phyloP scores from a whole-genome alignment of 345 rosid genomes.

The Garcia nutans region DNA sequence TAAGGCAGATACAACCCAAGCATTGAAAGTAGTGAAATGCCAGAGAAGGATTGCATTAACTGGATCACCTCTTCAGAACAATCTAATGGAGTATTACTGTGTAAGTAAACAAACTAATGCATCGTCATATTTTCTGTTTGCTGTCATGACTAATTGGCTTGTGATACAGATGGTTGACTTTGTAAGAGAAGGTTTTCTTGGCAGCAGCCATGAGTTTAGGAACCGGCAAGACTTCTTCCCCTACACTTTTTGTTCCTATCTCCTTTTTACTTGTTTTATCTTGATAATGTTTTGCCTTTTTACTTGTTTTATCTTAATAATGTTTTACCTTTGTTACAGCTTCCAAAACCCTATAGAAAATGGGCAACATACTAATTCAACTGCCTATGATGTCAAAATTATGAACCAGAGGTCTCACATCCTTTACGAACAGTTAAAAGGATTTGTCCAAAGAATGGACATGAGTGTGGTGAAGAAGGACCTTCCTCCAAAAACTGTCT shows the following conservation, averaged over 20 bases:
- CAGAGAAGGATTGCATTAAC: constrained; percentile 99
- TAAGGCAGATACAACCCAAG: constrained; percentile 95
- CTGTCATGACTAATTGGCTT: constrained; percentile 13
- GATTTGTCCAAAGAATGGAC: constrained; percentile 99
- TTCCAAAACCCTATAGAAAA: constrained; percentile 98
- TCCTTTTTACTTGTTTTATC: constrained; percentile 13
- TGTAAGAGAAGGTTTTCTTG: constrained; percentile 99
- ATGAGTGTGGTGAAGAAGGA: constrained; percentile 96
- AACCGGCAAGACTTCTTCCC: constrained; percentile 67
- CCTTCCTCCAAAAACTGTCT: constrained; percentile 97
- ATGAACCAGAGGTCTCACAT: constrained; percentile 99
- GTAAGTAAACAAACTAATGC: constrained; percentile 45
- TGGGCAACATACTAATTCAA: constrained; percentile 98
- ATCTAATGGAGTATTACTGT: constrained; percentile 98
- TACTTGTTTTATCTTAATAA: constrained; percentile 12
- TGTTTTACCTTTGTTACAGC: constrained; percentile 48
- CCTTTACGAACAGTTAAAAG: constrained; percentile 93
- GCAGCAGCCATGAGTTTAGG: constrained; percentile 97
- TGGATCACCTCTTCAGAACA: constrained; percentile 99
- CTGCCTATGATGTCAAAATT: constrained; percentile 88
- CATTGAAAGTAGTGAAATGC: constrained; percentile 92
- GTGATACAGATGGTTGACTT: constrained; percentile 97
- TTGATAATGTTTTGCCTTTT: constrained; percentile 11
- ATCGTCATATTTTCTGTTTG: neutral
- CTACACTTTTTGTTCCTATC: constrained; percentile 15